Conservation (phyloP, 208 protist species). For the Acanthamoeba royreba region DNA sequence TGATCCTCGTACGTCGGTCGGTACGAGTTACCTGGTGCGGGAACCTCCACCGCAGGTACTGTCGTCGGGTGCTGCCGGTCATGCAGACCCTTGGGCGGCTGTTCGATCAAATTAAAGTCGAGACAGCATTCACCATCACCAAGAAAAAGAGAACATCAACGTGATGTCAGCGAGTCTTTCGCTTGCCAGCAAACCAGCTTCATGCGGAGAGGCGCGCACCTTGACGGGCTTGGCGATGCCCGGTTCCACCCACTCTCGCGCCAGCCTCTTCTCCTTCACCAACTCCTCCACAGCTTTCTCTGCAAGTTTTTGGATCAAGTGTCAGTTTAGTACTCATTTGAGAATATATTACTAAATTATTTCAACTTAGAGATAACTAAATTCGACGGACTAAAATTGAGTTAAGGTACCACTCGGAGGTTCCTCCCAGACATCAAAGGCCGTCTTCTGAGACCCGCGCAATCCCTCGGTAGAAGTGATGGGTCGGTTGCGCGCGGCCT, state of each 20-base stretch:
- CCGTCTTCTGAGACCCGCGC: neutral
- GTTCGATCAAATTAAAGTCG: neutral
- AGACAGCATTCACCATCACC: neutral
- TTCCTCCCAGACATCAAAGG: neutral
- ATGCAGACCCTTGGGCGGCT: neutral
- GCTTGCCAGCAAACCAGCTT: too few relatives aligned
- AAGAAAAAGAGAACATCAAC: neutral
- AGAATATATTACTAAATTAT: too few relatives aligned
- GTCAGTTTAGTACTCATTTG: too few relatives aligned
- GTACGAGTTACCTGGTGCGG: neutral
- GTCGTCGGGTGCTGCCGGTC: neutral
- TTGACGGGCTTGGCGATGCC: neutral
- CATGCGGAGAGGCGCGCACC: neutral
- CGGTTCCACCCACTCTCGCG: neutral
- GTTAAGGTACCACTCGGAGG: neutral
- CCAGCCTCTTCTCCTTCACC: neutral
- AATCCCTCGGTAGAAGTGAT: neutral
- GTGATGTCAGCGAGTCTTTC: too few relatives aligned
- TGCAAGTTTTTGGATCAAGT: neutral
- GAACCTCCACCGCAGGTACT: neutral
- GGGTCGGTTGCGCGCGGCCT: neutral
- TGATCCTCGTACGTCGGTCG: neutral
- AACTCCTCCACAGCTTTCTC: neutral
- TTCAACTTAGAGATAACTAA: too few relatives aligned
- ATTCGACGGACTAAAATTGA: neutral